Evolutionary conservation across 306 rosid species (phyloP), one percentile per base, ranked within the genome.

Genomic region (Pyrus pyrifolia): DNA sequence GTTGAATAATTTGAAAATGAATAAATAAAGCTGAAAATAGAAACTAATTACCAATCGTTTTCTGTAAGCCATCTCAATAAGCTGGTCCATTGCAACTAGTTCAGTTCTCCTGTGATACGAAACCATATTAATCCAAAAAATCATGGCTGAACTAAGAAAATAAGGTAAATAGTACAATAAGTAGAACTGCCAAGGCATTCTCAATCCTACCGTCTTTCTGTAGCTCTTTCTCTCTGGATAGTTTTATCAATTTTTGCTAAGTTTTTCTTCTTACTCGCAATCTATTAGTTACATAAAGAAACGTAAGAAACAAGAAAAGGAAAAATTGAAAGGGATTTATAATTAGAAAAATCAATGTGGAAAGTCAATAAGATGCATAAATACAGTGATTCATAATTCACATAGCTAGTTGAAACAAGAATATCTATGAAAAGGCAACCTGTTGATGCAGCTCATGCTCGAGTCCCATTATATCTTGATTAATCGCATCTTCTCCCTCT

Each of bases 1-100:
- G 45, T 18, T 44, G 60, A 30, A 19, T 52, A 62, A 25, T 22
- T 15, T 61, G 5, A 13, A 78, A 69, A 53, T 55, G 44, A 55
- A 58, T 21, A 27, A 67, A 52, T 23, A 11, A 69, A 73, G 63
- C 44, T 40, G 60, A 72, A 46, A 82, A 74, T 65, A 69, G 58
- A 45, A 77, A 80, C n/a, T 70, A 77, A 78, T 82, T 84, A 93
- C 98, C 98, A 87, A 42, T 86, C 87, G 81, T 86, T 85, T 93
- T 78, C 76, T 85, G 92, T 89, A 91, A 73, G 97, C 97, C 65
- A 85, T 83, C 84, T 87, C 97, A 87, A 81, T 70, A 63, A 93
- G 98, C 67, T 89, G 88, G 88, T 93, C 96, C 84, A 88, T 86
- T 22, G 97, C 98, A 78, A 88, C 83, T 82, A 86, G 89, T 84